phyloP scores from a whole-genome alignment of 768 basidiomycete genomes.

The Agaricus blazei region DNA sequence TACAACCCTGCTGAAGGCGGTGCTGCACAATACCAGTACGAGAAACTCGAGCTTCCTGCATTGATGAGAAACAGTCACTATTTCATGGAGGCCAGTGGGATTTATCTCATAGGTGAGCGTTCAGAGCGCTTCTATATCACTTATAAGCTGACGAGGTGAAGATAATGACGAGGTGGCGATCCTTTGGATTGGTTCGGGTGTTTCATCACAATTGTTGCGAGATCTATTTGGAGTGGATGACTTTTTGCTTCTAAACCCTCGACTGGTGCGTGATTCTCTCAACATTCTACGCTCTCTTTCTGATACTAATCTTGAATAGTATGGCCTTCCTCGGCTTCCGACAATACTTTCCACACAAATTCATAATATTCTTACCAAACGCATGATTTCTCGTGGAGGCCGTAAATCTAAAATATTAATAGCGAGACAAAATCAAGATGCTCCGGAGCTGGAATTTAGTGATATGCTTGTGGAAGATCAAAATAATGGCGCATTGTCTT shows the following conservation, averaged over 20 bases:
- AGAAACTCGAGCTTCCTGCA: constrained; percentile 58
- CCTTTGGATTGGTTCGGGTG: constrained; percentile 85
- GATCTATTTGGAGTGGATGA: constrained; percentile 88
- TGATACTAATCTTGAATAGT: constrained; percentile 34
- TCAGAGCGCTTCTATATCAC: constrained; percentile 4
- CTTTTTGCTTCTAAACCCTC: constrained; percentile 58
- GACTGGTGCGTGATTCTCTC: constrained; percentile 49
- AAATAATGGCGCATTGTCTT: constrained; percentile 93
- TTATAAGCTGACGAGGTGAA: constrained; percentile 23
- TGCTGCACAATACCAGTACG: constrained; percentile 8
- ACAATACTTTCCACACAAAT: constrained; percentile 81
- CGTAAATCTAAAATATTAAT: constrained; percentile 57
- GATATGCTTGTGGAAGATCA: constrained; percentile 97
- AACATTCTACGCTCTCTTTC: constrained; percentile 2
- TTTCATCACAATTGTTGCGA: constrained; percentile 72
- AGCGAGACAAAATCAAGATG: constrained; percentile 91
- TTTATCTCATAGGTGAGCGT: constrained; percentile 84
- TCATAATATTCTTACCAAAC: constrained; percentile 75
- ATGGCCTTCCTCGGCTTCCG: constrained; percentile 61
- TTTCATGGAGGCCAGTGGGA: constrained; percentile 85
- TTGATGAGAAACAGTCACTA: constrained; percentile 78
- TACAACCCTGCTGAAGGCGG: background rate
- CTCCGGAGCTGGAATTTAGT: constrained; percentile 88
- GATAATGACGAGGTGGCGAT: constrained; percentile 87
- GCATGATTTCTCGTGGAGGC: constrained; percentile 46